Evolutionary conservation across 306 rosid species (phyloP), one percentile per base, ranked within the genome.

Genomic region (Cyclanthera cordifolia): DNA sequence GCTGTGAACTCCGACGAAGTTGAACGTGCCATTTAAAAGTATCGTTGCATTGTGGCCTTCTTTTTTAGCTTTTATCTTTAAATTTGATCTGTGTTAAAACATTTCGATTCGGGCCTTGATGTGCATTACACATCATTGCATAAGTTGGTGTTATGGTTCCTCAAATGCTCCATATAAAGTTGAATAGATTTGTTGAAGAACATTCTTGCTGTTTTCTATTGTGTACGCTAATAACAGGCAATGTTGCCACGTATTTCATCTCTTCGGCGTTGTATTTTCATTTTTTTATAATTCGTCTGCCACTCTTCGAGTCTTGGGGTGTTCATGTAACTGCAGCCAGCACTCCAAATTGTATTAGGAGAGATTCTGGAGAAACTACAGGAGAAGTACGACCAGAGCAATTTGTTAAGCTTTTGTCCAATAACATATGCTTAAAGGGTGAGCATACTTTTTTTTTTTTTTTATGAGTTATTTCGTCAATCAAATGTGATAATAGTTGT

Each of bases 1-100:
- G 87, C 86, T 28, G 84, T 78, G 76, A 83, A 69, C 77, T 77
- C 93, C 5, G 96, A 87, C 68, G 95, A 87, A 82, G 67, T 83
- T 72, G 94, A 87, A 85, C 84, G 95, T 72, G 74, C 85, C 76
- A 65, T 82, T 73, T 87, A 85, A 88, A 79, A 73, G 59, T 24
- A 75, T 66, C 27, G 73, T 69, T 45, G 41, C 64, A 50, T 43
- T 59, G 41, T 34, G 41, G 41, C 9, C 41, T 34, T 34, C n/a
- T n/a, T 70, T 67, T 84, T 52, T 48, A 73, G 81, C 69, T 77
- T 17, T 70, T 17, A 11, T 70, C 64, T 54, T 70, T 27, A 15
- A 51, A 37, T 69, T 28, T n/a, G n/a, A n/a, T 51, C 59, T 54
- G 21, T 71, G 23, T 47, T 37, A 5, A 50, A 43, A 46, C 54